Conservation (phyloP, 2,329 filamentous ascomycete genomes). For the Aspergillus nomiae region DNA sequence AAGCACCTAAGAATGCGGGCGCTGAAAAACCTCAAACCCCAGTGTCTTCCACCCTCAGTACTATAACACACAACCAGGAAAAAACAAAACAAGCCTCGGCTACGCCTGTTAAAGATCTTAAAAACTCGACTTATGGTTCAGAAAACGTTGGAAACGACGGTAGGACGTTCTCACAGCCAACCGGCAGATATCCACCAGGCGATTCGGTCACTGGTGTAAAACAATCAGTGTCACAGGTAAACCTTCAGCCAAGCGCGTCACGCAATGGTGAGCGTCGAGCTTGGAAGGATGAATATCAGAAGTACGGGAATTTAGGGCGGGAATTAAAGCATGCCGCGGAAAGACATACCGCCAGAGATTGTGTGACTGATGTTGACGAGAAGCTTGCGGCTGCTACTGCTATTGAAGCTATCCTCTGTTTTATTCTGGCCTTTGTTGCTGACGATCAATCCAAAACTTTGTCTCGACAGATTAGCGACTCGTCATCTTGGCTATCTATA, state of each 20-base stretch:
- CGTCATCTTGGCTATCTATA: slow-evolving; percentile 49
- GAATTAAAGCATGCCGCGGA: slow-evolving; percentile 50
- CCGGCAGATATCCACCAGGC: slow-evolving; percentile 32
- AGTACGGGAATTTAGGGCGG: slow-evolving; percentile 45
- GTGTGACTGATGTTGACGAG: slow-evolving; percentile 31
- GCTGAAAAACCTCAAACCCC: slow-evolving; percentile 41
- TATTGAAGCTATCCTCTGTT: slow-evolving; percentile 50
- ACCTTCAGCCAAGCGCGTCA: slow-evolving; percentile 22
- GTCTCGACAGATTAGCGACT: slow-evolving; percentile 40
- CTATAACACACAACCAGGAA: slow-evolving; percentile 32
- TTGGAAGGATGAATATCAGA: slow-evolving; percentile 48
- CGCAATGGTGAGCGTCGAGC: slow-evolving; percentile 41
- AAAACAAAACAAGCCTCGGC: slow-evolving; percentile 31
- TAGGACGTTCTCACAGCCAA: slow-evolving; percentile 38
- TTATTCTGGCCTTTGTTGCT: slow-evolving; percentile 49
- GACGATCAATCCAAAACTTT: slow-evolving; percentile 43
- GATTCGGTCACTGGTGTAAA: slow-evolving; percentile 28
- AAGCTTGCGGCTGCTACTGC: slow-evolving; percentile 43
- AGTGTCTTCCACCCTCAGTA: slow-evolving; percentile 32
- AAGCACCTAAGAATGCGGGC: slow-evolving; percentile 27
- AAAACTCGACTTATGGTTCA: slow-evolving; percentile 38
- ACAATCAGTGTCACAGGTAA: slow-evolving; percentile 31
- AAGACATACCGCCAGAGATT: slow-evolving; percentile 35
- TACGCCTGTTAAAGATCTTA: slow-evolving; percentile 48
- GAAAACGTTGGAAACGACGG: slow-evolving; percentile 44